Evolutionary conservation across 768 basidiomycete species (phyloP).

Genomic region (Hortiboletus campestris): DNA sequence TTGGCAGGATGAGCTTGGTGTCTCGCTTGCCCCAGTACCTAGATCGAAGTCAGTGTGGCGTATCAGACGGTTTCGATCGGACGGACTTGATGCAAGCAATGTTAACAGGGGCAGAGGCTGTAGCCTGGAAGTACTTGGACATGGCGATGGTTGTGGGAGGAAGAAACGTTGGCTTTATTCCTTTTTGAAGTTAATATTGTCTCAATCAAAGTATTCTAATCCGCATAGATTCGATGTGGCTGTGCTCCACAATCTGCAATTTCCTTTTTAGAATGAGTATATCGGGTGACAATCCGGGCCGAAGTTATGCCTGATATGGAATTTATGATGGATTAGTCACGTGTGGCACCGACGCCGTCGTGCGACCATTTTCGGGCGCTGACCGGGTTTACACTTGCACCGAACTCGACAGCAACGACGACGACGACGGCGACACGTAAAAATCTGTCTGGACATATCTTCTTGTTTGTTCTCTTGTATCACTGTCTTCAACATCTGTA

Average conservation of each 20-base stretch:
- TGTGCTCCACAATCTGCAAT: conserved; percentile 15
- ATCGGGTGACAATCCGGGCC: conserved; percentile 14
- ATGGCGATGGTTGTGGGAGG: conserved; percentile 36
- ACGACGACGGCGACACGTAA: conserved; percentile 15
- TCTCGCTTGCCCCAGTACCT: conserved; percentile 99
- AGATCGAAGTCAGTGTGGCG: conserved; percentile 10
- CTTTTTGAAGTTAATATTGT: neutral
- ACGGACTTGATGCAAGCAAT: conserved; percentile 96
- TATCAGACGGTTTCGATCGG: neutral
- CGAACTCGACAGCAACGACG: conserved; percentile 21
- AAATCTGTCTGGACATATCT: conserved; percentile 15
- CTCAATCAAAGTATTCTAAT: conserved; percentile 4
- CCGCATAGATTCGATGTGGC: conserved; percentile 17
- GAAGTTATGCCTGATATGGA: conserved; percentile 12
- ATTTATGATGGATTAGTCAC: conserved; percentile 12
- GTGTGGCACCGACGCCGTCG: conserved; percentile 13
- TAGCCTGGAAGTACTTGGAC: conserved; percentile 71
- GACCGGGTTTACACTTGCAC: conserved; percentile 16
- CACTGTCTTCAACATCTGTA: conserved; percentile 10
- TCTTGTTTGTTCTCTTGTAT: conserved; percentile 16
- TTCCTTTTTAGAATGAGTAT: conserved; percentile 3
- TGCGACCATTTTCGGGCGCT: conserved; percentile 29
- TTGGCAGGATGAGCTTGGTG: conserved; percentile 91
- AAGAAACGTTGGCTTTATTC: conserved; percentile 3
- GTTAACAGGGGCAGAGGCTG: conserved; percentile 91